Base-by-base conservation (phyloP, 805 yeast species). In the Yamadazyma endophytica region DNA sequence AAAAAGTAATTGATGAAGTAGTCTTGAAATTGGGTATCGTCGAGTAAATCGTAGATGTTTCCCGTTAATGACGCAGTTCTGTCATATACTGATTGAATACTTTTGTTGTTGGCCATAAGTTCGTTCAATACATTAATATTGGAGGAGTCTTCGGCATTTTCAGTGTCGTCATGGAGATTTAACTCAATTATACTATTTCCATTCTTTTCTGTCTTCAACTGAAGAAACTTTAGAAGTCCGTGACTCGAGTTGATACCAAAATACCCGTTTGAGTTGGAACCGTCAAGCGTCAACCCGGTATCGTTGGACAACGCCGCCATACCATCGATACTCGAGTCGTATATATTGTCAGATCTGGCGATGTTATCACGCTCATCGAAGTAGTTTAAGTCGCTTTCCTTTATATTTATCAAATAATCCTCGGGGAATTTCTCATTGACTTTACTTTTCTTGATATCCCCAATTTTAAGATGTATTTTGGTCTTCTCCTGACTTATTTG, bases 231-330 rank as follows among this genome's bases (percentile, higher is more conserved):
- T 25, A 80, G 51, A 13, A 76, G 56, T 6, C 75, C 73, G 2
- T 80, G 70, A 36, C 76, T 66, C 4, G 87, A 77, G 6, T 78
- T 82, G 9, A 72, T 69, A 2, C 88, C 88, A 42, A 75, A 74
- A 47, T 75, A 79, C 1, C 87, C 86, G 17, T 71, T 70, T 25
- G 54, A 56, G 5, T 67, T 68, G 34, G 64, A 59, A 11, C 63
- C 54, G 18, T 46, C 46, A 23, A 46, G 35, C 9, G 33, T 33
- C 18, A 46, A 29, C 3, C 50, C 50, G 5, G 47, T 43, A 28
- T 44, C 48, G 23, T 46, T 46, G 24, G 75, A 68, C 15, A 75
- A 46, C 1, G 79, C 82, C 1, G 80, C 83, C 84, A 79, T 79
- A 8, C 84, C 83, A 50, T 79, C 84, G 29, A 59, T 50, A 41